A percentile compares a stretch with the other conserved stretches of the same genome.
These are phyloP conservation scores for Phialocephala subalpina DNA, from an alignment of 2,329 filamentous ascomycete species.

Conservation along the genomic window DNA sequence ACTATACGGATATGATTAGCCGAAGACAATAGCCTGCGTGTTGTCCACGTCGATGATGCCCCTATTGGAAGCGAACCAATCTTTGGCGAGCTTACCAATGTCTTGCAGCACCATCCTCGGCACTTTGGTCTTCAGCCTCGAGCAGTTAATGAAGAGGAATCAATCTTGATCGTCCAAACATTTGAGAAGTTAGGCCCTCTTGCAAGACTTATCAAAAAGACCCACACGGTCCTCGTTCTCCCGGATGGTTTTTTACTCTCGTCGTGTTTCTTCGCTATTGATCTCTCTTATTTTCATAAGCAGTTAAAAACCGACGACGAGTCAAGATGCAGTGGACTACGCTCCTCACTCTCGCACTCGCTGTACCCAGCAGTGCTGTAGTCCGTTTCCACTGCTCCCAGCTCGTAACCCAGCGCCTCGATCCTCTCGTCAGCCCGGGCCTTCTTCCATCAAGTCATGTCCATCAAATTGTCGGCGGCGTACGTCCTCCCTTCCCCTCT, in stretches of 20 bases:
- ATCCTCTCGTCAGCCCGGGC: slow-evolving; percentile 26
- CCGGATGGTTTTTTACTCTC: neutral
- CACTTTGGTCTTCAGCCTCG: neutral
- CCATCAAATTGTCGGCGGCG: slow-evolving; percentile 29
- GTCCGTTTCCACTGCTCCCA: slow-evolving; percentile 31
- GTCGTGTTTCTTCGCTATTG: neutral
- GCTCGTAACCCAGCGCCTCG: slow-evolving; percentile 27
- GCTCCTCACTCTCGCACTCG: slow-evolving; percentile 15
- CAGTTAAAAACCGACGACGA: neutral
- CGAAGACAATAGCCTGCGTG: neutral
- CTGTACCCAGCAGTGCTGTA: slow-evolving; percentile 17
- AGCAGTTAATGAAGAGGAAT: neutral
- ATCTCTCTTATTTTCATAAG: neutral
- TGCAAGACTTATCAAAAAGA: neutral
- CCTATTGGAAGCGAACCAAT: neutral
- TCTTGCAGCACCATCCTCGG: neutral
- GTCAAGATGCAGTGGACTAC: slow-evolving; percentile 24
- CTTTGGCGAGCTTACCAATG: neutral
- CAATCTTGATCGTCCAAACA: neutral
- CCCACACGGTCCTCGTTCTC: neutral
- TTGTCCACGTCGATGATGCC: neutral
- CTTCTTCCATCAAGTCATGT: slow-evolving; percentile 27
- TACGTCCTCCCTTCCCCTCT: neutral
- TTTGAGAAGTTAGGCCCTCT: neutral
- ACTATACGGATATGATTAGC: neutral